Percentiles rank a stretch among this genome's conserved stretches.
Evolutionary conservation across 2,329 filamentous ascomycete species (phyloP).

Genomic region (Ascochyta clinopodiicola): DNA sequence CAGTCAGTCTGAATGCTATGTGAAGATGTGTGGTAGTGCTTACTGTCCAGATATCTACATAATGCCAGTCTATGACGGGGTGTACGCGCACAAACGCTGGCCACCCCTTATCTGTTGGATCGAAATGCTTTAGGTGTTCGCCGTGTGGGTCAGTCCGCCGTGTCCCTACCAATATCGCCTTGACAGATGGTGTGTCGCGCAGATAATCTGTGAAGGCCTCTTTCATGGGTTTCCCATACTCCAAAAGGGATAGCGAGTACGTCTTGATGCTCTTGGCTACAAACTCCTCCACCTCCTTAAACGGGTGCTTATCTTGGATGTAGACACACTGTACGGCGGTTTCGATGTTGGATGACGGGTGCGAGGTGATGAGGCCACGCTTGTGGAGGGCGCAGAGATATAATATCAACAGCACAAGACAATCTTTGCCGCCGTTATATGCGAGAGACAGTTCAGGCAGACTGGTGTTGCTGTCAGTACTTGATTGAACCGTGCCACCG

Average conservation of each 20-base stretch:
- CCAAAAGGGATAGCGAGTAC: slow-evolving; percentile 78
- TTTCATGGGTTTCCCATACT: slow-evolving; percentile 81
- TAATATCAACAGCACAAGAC: slow-evolving; percentile 86
- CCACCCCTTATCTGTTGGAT: slow-evolving; percentile 88
- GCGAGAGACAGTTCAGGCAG: slow-evolving; percentile 83
- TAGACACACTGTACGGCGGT: slow-evolving; percentile 79
- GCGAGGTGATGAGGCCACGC: slow-evolving; percentile 35
- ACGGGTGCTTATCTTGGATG: slow-evolving; percentile 84
- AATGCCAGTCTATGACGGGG: slow-evolving; percentile 97
- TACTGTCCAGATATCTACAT: slow-evolving; percentile 91
- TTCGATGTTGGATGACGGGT: slow-evolving; percentile 30
- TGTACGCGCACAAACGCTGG: slow-evolving; percentile 91
- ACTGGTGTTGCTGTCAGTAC: slow-evolving; percentile 54
- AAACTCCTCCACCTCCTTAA: slow-evolving; percentile 84
- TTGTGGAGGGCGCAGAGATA: slow-evolving; percentile 71
- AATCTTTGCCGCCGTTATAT: slow-evolving; percentile 98
- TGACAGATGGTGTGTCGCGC: slow-evolving; percentile 66
- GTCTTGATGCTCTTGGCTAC: slow-evolving; percentile 68
- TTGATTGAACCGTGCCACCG: slow-evolving; percentile 1
- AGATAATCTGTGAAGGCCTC: slow-evolving; percentile 81
- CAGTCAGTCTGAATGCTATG: background rate
- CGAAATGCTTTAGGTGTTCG: slow-evolving; percentile 77
- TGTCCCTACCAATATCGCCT: slow-evolving; percentile 86
- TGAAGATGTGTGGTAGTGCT: slow-evolving; percentile 48
- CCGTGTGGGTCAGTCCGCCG: slow-evolving; percentile 92